Base-by-base conservation (phyloP, 2,329 filamentous ascomycete species). In the Chrysosporium queenslandicum region DNA sequence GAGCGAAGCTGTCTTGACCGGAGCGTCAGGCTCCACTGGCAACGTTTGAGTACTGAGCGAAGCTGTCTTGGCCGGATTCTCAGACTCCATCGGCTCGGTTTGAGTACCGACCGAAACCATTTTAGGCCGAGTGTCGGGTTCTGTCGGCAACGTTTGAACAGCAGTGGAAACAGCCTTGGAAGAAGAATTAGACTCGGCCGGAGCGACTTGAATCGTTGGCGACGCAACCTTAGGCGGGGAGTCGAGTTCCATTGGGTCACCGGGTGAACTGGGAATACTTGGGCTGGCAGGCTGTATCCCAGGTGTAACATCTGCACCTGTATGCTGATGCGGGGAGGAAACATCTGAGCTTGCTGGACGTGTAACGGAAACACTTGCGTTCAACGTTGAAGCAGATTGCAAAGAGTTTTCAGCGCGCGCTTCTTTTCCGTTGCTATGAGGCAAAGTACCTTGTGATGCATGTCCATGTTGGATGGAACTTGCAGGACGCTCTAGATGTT, bases 381-480 rank as follows among this genome's bases (percentile, higher is more conserved):
- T 29, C 16, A 23, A 4, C 43, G 23, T 11, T 14, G 29, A 14
- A 32, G 36, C 9, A 11, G 20, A 3, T 42, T 11, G 16, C 23
- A 32, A 11, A 41, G 16, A 29, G 12, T 39, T 29, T 30, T 3
- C 16, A 25, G 18, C 5, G n/a, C 41, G 36, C 27, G 27, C 37
- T 41, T 8, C 16, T 37, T 29, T 29, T 1, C 4, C 18, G 20
- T 27, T 23, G 11, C 11, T n/a, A 16, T 11, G 2, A 18, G 18
- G 48, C 9, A 30, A 9, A 37, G 21, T n/a, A 16, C 27, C 43
- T 23, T 25, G 49, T 7, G 40, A 27, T 27, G 16, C 30, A 37
- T 14, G 20, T n/a, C 27, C 39, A 51, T 43, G 30, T 45, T 51
- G 49, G 16, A 45, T 45, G 29, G 20, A n/a, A 20, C 18, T 34